Evolutionary conservation across 768 basidiomycete genomes (phyloP), one percentile per base, ranked within the genome.

Genomic region (Pleurotus tuber-regium): DNA sequence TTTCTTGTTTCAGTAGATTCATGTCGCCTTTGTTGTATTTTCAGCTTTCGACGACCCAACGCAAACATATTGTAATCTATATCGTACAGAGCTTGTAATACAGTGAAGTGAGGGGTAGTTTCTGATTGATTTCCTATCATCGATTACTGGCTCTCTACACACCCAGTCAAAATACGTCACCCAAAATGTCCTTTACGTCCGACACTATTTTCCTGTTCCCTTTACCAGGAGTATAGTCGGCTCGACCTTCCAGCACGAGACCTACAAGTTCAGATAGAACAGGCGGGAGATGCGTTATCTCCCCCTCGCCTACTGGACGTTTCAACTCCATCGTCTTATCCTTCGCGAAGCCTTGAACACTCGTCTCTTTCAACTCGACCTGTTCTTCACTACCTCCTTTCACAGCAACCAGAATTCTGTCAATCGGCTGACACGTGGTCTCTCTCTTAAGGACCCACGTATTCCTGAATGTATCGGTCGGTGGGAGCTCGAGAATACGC

Each of bases 271-370:
- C 66, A 54, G 58, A 63, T 46, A 74, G 55, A 12, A 53, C 40
- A 5, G 56, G 52, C 2, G 72, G 70, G 26, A 74, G 52, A 52
- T 62, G 58, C 4, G 42, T 52, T n/a, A 60, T 58, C 1, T 55
- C 63, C 14, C 57, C 63, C 18, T 48, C 46, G 16, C 29, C 31
- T 21, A 69, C 65, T 3, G 64, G 61, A 9, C 49, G 48, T 57
- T 61, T 59, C 52, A 74, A 47, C 47, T 56, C 59, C 52, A 54
- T 67, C 43, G 50, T 56, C 8, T 33, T 14, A 23, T 55, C 56
- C 47, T 67, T 66, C 35, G 64, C 62, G 53, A 67, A 72, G 11
- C 71, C 71, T 40, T 68, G 65, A 10, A 74, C 66, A 24, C 70
- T 64, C 10, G 66, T 64, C 56, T 71, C 63, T 36, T 56, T 53